phyloP scores from a whole-genome alignment of 768 basidiomycete genomes.

The Mrakia gelida region DNA sequence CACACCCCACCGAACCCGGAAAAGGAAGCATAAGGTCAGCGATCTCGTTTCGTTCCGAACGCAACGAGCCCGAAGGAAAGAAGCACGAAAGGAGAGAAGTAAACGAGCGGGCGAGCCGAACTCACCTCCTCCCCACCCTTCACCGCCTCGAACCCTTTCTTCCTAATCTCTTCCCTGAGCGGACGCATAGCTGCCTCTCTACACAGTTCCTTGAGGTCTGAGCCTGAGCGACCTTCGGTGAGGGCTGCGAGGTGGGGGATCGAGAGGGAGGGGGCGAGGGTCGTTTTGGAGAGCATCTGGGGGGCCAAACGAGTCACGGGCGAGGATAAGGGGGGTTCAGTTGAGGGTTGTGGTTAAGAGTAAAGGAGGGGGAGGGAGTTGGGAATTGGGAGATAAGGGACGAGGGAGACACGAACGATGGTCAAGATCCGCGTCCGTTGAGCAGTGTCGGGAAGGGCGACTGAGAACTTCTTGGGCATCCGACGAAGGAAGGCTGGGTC shows the following conservation, averaged over 20 bases:
- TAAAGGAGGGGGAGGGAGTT: neutral
- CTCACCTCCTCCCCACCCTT: conserved; percentile 49
- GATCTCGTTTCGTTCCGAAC: neutral
- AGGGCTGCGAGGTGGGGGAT: conserved; percentile 13
- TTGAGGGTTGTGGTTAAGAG: neutral
- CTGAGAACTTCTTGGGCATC: conserved; percentile 95
- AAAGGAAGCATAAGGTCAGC: neutral
- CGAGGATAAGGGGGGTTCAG: neutral
- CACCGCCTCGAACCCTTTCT: conserved; percentile 21
- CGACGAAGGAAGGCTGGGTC: conserved; percentile 48
- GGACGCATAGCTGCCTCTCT: conserved; percentile 56
- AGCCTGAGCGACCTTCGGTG: conserved; percentile 10
- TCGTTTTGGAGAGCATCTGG: conserved; percentile 56
- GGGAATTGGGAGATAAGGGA: conserved; percentile 9
- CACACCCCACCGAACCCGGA: neutral
- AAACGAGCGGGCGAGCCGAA: neutral
- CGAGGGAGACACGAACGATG: conserved; percentile 53
- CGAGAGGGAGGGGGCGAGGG: neutral
- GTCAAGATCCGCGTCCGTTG: conserved; percentile 80
- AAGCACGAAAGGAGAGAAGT: neutral
- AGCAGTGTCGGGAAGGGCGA: conserved; percentile 68
- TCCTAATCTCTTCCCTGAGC: conserved; percentile 43
- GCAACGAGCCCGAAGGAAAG: too few relatives aligned
- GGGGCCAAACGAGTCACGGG: too few relatives aligned
- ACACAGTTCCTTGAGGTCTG: conserved; percentile 12